Conservation (phyloP, 345 rosid species). For the Leavenworthia alabamica region DNA sequence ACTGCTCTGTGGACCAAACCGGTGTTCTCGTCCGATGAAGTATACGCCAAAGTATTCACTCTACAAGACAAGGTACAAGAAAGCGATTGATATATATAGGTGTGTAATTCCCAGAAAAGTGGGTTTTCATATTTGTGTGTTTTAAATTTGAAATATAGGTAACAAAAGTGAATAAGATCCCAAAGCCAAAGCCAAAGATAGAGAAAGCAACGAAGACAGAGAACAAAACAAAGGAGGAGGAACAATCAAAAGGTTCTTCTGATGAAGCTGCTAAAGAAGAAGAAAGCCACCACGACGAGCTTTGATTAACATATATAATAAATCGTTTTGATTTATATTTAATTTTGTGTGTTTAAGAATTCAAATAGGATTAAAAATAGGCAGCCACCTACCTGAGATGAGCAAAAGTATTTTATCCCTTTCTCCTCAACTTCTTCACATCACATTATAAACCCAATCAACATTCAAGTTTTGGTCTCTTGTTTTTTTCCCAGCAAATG, state of each 20-base stretch:
- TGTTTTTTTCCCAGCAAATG: neutral
- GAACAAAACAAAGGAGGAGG: slow-evolving; percentile 33
- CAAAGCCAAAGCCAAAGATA: slow-evolving; percentile 85
- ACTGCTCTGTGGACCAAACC: slow-evolving; percentile 50
- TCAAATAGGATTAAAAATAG: slow-evolving; percentile 20
- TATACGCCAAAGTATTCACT: slow-evolving; percentile 45
- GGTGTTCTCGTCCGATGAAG: slow-evolving; percentile 74
- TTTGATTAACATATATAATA: slow-evolving; percentile 36
- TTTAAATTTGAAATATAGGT: slow-evolving; percentile 39
- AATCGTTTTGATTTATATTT: neutral
- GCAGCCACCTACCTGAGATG: slow-evolving; percentile 22
- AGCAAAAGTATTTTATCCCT: slow-evolving; percentile 4
- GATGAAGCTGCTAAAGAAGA: slow-evolving; percentile 27
- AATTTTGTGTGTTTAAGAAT: slow-evolving; percentile 16
- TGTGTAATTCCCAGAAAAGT: neutral
- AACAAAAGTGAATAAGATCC: slow-evolving; percentile 51
- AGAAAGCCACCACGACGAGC: slow-evolving; percentile 57
- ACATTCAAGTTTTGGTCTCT: slow-evolving; percentile 22
- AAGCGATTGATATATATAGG: neutral
- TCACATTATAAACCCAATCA: slow-evolving; percentile 6
- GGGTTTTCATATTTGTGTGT: neutral
- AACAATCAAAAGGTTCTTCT: slow-evolving; percentile 18
- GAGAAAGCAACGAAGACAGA: slow-evolving; percentile 70
- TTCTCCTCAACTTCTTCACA: slow-evolving; percentile 17
- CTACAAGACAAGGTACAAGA: slow-evolving; percentile 80